Evolutionary conservation across 345 rosid genomes (phyloP).

Genomic region (Clausena lansium): DNA sequence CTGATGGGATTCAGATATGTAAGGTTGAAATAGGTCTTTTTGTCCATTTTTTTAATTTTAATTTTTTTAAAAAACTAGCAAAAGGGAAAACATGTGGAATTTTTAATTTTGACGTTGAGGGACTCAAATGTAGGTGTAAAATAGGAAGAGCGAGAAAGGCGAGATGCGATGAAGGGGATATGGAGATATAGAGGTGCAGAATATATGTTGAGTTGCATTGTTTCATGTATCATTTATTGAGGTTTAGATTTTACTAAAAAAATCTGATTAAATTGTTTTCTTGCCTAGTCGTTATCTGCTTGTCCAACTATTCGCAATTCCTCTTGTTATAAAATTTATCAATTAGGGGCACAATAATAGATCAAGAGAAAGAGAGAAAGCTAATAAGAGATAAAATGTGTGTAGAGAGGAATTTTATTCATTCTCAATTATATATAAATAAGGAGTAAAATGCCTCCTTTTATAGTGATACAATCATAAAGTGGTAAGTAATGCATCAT

Average conservation of each 20-base stretch:
- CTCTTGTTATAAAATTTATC: no score
- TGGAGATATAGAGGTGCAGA: neutral
- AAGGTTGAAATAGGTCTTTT: neutral
- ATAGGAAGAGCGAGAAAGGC: neutral
- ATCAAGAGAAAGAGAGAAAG: no score
- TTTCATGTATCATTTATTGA: neutral
- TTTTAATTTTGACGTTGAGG: neutral
- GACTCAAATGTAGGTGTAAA: neutral
- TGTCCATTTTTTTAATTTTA: no score
- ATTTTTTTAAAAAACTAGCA: neutral
- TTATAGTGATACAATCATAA: no score
- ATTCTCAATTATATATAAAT: no score
- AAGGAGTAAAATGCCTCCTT: no score
- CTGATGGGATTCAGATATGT: neutral
- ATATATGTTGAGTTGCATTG: neutral
- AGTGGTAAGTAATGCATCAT: no score
- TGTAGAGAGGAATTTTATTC: no score
- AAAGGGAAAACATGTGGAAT: neutral
- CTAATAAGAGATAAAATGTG: no score
- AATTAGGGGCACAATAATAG: no score
- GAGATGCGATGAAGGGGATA: neutral
- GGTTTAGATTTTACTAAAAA: neutral
- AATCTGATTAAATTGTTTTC: neutral
- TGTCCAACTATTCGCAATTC: neutral
- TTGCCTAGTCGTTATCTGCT: neutral